These are phyloP conservation scores for Haplosporangium sp. DNA, from an alignment of 371 early-diverging fungal species.

Conservation along the genomic window DNA sequence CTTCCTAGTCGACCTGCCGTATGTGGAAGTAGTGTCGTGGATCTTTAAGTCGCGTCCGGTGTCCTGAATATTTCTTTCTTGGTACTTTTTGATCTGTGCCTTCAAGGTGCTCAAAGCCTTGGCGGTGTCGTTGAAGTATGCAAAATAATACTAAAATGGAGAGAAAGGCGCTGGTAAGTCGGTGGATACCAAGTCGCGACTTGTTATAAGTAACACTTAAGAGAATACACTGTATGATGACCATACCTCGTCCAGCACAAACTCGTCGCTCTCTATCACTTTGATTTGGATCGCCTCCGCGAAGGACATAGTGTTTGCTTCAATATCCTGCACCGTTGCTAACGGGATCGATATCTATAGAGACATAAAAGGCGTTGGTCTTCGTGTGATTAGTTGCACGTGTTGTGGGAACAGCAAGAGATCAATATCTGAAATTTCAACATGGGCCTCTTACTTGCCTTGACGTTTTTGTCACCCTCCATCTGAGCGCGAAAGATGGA, in stretches of 20 bases:
- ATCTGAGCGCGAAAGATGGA: conserved; percentile 74
- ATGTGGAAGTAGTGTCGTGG: conserved; percentile 46
- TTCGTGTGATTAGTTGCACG: neutral
- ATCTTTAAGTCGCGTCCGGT: conserved; percentile 16
- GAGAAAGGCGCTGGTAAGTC: neutral
- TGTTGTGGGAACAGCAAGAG: neutral
- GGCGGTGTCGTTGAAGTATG: conserved; percentile 71
- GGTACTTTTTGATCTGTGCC: conserved; percentile 49
- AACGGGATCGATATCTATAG: conserved; percentile 66
- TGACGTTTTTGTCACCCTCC: conserved; percentile 68
- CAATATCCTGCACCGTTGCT: conserved; percentile 68
- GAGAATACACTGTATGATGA: neutral
- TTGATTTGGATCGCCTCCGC: conserved; percentile 69
- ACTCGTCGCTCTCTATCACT: conserved; percentile 71
- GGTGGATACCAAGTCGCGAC: too few relatives aligned
- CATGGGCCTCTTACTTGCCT: conserved; percentile 32
- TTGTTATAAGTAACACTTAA: neutral
- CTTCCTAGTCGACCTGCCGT: conserved; percentile 10
- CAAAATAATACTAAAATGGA: conserved; percentile 70
- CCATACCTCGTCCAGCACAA: conserved; percentile 73
- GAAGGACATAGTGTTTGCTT: conserved; percentile 68
- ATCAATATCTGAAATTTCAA: neutral
- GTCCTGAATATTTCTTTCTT: neutral
- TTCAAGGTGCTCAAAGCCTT: conserved; percentile 55
- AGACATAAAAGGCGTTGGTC: neutral